phyloP scores from a whole-genome alignment of 495 filamentous ascomycete species.

The Thozetella sp. region DNA sequence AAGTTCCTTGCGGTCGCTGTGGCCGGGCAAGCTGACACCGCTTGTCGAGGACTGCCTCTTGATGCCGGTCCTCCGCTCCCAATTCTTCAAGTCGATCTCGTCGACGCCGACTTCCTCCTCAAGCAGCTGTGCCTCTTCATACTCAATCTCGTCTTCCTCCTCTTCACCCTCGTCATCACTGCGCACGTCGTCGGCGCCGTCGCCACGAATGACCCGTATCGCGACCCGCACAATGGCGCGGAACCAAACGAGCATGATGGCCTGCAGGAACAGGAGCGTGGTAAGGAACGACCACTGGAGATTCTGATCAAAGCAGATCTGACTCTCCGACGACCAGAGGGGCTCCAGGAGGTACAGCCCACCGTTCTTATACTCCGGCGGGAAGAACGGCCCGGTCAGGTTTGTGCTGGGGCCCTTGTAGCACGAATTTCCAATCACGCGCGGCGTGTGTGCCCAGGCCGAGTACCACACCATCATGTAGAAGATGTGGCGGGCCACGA shows the following conservation, averaged over 20 bases:
- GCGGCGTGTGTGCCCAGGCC: constrained; percentile 70
- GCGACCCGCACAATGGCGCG: constrained; percentile 83
- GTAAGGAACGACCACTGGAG: constrained; percentile 77
- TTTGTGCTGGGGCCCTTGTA: constrained; percentile 56
- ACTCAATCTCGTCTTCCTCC: constrained; percentile 51
- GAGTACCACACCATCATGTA: constrained; percentile 81
- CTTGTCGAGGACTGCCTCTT: constrained; percentile 43
- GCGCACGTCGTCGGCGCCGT: constrained; percentile 81
- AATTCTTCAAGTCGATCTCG: constrained; percentile 54
- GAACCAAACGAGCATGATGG: constrained; percentile 86
- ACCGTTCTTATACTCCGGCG: constrained; percentile 54
- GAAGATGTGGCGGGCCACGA: constrained; percentile 78
- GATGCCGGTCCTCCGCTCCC: constrained; percentile 46
- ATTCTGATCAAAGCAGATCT: constrained; percentile 73
- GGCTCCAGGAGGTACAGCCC: constrained; percentile 67
- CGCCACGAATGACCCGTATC: constrained; percentile 70
- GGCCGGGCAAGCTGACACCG: constrained; percentile 65
- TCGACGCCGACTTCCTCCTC: constrained; percentile 72
- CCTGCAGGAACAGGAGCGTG: constrained; percentile 77
- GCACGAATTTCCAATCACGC: constrained; percentile 67
- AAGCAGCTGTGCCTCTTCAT: constrained; percentile 49
- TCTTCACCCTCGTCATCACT: constrained; percentile 84
- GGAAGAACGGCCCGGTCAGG: constrained; percentile 51
- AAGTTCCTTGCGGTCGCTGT: constrained; percentile 74
- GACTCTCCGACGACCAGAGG: constrained; percentile 66